A percentile compares a stretch with the other conserved stretches of the same genome.
Evolutionary conservation across 768 basidiomycete species (phyloP).

Genomic region (Trametes elegans): DNA sequence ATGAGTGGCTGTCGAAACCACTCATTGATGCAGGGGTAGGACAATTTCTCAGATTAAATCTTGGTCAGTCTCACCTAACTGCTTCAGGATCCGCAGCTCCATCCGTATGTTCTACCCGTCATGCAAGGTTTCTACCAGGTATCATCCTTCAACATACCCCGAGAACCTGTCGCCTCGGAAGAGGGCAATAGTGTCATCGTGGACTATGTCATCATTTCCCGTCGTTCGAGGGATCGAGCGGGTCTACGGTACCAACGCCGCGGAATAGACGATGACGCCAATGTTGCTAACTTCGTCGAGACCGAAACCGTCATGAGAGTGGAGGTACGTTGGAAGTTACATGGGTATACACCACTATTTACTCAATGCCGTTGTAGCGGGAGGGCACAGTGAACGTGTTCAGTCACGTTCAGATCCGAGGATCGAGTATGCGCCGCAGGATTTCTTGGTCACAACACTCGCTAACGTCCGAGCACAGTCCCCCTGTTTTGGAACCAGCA

Average conservation of each 20-base stretch:
- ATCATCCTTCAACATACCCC: slow-evolving; percentile 61
- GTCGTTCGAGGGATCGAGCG: slow-evolving; percentile 85
- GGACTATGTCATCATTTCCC: slow-evolving; percentile 80
- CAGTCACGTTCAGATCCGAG: slow-evolving; percentile 87
- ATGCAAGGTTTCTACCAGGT: slow-evolving; percentile 93
- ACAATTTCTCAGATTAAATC: slow-evolving; percentile 25
- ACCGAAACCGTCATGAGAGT: slow-evolving; percentile 87
- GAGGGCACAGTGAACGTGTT: slow-evolving; percentile 77
- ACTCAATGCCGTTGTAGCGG: slow-evolving; percentile 43
- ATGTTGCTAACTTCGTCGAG: slow-evolving; percentile 96
- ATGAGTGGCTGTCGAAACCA: slow-evolving; percentile 81
- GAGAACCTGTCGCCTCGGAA: slow-evolving; percentile 40
- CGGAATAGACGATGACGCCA: slow-evolving; percentile 89
- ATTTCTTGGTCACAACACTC: neutral
- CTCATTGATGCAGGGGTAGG: slow-evolving; percentile 88
- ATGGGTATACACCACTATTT: too few species aligned
- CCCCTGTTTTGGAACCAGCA: slow-evolving; percentile 93
- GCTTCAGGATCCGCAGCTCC: slow-evolving; percentile 47
- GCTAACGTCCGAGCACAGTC: slow-evolving; percentile 44
- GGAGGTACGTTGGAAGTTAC: slow-evolving; percentile 49
- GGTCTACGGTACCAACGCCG: slow-evolving; percentile 93
- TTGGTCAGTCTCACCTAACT: neutral
- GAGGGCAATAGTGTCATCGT: slow-evolving; percentile 43
- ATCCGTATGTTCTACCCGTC: slow-evolving; percentile 84
- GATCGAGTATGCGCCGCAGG: slow-evolving; percentile 68